Evolutionary conservation across 2,329 filamentous ascomycete species (phyloP).

Genomic region (Cercospora sesami): DNA sequence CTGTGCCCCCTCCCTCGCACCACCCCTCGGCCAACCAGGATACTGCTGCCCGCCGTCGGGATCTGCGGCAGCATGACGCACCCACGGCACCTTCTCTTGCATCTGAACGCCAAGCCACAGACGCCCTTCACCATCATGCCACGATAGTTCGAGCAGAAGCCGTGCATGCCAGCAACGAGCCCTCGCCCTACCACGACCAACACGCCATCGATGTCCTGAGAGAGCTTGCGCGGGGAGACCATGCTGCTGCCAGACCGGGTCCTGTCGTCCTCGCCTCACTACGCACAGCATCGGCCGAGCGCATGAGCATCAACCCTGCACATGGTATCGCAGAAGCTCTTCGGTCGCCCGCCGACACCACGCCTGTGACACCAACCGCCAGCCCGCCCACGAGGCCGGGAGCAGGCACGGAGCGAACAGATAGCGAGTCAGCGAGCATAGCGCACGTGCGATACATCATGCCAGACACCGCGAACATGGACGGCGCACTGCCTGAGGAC

Average conservation of each 20-base stretch:
- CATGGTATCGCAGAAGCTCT: slow-evolving; percentile 26
- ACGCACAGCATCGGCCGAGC: slow-evolving; percentile 13
- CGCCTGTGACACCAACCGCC: slow-evolving; percentile 6
- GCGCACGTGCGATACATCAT: not conserved
- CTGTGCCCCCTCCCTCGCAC: not conserved
- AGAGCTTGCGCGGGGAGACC: not conserved
- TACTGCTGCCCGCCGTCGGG: not conserved
- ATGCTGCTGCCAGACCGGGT: not conserved
- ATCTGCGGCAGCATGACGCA: not conserved
- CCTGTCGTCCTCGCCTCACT: slow-evolving; percentile 9
- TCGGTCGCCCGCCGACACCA: slow-evolving; percentile 4
- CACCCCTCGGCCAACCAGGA: slow-evolving; percentile 1
- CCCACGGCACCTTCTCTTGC: not conserved
- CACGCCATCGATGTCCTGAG: not conserved
- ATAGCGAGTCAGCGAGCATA: not conserved
- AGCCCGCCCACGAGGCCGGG: slow-evolving; percentile 14
- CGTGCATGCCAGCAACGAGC: not conserved
- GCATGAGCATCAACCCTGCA: slow-evolving; percentile 31
- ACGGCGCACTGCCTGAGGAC: slow-evolving; percentile 47
- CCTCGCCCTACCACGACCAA: not conserved
- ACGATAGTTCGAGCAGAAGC: not conserved
- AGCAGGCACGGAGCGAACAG: slow-evolving; percentile 1
- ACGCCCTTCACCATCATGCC: not conserved
- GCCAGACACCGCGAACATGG: slow-evolving; percentile 19
- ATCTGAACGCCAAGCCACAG: slow-evolving; percentile 1